Conservation (phyloP, 2,329 filamentous ascomycete genomes). For the Tolypocladium nubicola region DNA sequence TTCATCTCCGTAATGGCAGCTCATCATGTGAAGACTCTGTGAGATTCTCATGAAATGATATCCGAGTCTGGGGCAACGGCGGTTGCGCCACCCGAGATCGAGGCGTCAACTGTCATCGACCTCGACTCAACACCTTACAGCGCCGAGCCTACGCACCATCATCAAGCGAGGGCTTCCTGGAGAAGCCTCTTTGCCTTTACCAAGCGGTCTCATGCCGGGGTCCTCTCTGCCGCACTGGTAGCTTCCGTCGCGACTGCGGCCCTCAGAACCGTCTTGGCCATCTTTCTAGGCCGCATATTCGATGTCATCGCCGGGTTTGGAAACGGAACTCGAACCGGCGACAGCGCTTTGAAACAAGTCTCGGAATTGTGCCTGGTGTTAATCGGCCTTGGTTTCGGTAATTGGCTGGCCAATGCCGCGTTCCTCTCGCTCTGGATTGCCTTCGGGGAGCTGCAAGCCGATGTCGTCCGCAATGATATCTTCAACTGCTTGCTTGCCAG, state of each 20-base stretch:
- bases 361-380: conserved; percentile 53
- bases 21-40: not conserved
- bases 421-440: conserved; percentile 63
- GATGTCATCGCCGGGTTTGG: conserved; percentile 59
- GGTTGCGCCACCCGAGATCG: not conserved
- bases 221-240: conserved; percentile 43
- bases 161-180: conserved; percentile 16
- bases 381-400: conserved; percentile 48
- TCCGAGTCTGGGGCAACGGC: not conserved
- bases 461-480: conserved; percentile 48
- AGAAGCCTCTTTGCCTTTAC: conserved; percentile 62
- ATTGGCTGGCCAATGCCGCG: conserved; percentile 55
- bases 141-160: not conserved
- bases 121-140: not conserved
- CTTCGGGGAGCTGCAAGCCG: conserved; percentile 75
- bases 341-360: conserved; percentile 43
- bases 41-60: not conserved
- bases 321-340: conserved; percentile 34
- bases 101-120: not conserved
- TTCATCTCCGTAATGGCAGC: not conserved
- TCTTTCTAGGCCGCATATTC: conserved; percentile 68
- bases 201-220: conserved; percentile 43
- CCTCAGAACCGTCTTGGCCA: conserved; percentile 52
- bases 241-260: conserved; percentile 50
- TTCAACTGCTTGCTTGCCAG: conserved; percentile 62